A percentile compares a stretch with the other conserved stretches of the same genome.
Evolutionary conservation across 1,139 yeast genomes (phyloP).

Genomic region (Kazachstania sp.): DNA sequence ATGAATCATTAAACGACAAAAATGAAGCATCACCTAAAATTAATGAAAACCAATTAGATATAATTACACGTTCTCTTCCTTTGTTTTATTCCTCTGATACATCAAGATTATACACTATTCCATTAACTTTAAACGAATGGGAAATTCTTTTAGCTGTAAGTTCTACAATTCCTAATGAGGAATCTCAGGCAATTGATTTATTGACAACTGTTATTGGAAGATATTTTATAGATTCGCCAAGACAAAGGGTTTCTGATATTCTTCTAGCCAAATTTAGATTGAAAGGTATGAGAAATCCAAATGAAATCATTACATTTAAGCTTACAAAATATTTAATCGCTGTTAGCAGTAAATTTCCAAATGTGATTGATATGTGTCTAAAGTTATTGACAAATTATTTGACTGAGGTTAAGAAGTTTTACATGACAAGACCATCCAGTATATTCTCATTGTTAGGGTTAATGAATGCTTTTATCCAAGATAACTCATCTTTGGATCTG

Average conservation of each 20-base stretch:
- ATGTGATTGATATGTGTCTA: conserved; percentile 16
- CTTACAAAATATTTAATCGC: conserved; percentile 30
- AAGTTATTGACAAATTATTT: conserved; percentile 26
- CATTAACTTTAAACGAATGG: conserved; percentile 49
- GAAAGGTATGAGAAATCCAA: conserved; percentile 40
- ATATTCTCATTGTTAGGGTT: conserved; percentile 29
- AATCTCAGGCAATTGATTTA: conserved; percentile 44
- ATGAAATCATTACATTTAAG: conserved; percentile 33
- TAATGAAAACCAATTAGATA: conserved; percentile 10
- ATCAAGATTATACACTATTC: conserved; percentile 31
- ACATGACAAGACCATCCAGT: conserved; percentile 19
- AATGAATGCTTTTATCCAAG: conserved; percentile 22
- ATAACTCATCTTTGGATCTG: conserved; percentile 14
- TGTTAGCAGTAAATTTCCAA: conserved; percentile 30
- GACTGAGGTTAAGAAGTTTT: conserved; percentile 16
- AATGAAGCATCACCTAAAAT: neutral
- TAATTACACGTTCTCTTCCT: conserved; percentile 23
- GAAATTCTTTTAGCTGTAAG: conserved; percentile 67
- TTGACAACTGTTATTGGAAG: conserved; percentile 43
- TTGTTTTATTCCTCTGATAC: conserved; percentile 21
- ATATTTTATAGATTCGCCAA: conserved; percentile 53
- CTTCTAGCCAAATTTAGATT: conserved; percentile 37
- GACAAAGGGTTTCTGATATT: conserved; percentile 43
- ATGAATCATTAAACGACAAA: neutral
- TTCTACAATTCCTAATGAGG: conserved; percentile 36